phyloP scores from a whole-genome alignment of 805 yeast genomes.

The Wickerhamomyces strasburgensis region DNA sequence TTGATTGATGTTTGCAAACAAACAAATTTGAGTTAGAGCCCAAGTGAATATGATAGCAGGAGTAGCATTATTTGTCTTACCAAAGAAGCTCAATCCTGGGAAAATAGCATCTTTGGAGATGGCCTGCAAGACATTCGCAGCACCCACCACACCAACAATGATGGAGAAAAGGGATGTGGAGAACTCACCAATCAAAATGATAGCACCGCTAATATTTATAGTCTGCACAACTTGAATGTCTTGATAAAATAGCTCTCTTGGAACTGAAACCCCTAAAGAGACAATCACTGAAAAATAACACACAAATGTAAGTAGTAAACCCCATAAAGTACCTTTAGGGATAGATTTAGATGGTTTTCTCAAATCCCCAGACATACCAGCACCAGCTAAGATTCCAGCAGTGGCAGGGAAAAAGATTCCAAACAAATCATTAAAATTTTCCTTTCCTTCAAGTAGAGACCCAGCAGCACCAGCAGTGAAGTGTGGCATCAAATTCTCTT shows the following conservation, averaged over 20 bases:
- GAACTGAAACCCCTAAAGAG: conserved; percentile 73
- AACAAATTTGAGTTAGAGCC: conserved; percentile 74
- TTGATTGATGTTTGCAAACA: conserved; percentile 86
- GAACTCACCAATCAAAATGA: conserved; percentile 83
- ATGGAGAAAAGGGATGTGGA: conserved; percentile 89
- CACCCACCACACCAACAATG: conserved; percentile 93
- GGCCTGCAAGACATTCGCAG: conserved; percentile 87
- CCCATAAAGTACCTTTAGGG: conserved; percentile 91
- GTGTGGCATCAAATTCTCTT: conserved; percentile 65
- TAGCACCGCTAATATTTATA: conserved; percentile 58
- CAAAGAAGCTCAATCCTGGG: conserved; percentile 69
- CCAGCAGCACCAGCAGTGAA: conserved; percentile 94
- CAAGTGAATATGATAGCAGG: conserved; percentile 72
- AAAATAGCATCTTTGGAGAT: conserved; percentile 82
- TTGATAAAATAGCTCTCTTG: conserved; percentile 67
- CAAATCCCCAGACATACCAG: conserved; percentile 96
- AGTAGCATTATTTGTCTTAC: conserved; percentile 54
- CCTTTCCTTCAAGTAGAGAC: conserved; percentile 54
- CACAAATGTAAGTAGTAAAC: conserved; percentile 68
- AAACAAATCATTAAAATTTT: conserved; percentile 79
- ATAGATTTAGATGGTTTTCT: conserved; percentile 81
- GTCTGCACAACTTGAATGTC: conserved; percentile 88
- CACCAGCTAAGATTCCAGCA: conserved; percentile 98
- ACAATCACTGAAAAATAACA: conserved; percentile 78
- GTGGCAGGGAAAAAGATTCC: conserved; percentile 98